Evolutionary conservation across 2,329 filamentous ascomycete species (phyloP).

Genomic region (Xylariaceae sp.): DNA sequence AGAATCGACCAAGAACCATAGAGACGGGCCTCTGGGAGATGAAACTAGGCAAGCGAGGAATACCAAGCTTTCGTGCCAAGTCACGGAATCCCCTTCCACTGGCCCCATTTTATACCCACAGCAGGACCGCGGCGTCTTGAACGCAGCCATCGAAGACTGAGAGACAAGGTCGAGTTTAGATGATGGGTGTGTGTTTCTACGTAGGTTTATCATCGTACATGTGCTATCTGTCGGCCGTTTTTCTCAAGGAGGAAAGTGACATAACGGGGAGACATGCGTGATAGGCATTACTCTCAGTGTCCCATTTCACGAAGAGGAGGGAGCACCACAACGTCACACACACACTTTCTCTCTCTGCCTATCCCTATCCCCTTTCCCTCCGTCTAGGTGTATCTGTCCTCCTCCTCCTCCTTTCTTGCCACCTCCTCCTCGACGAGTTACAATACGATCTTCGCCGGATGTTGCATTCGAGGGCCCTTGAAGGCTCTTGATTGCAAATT

Average conservation of each 20-base stretch:
- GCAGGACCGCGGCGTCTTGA: too few relatives aligned
- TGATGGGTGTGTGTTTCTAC: too few relatives aligned
- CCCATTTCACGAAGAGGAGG: background rate
- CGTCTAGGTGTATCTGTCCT: background rate
- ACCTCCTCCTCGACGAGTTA: background rate
- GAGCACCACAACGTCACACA: background rate
- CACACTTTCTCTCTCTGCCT: background rate
- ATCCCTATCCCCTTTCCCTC: background rate
- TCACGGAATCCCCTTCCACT: too few relatives aligned
- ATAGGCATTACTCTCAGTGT: background rate
- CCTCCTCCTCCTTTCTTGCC: background rate
- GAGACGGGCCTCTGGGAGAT: too few relatives aligned
- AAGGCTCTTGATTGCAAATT: background rate
- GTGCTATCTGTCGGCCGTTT: background rate
- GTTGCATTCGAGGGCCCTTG: background rate
- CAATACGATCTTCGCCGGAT: background rate
- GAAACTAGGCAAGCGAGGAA: too few relatives aligned
- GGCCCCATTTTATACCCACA: too few relatives aligned
- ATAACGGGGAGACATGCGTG: background rate
- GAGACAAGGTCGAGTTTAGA: too few relatives aligned
- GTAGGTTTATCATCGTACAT: background rate
- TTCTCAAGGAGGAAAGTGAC: background rate
- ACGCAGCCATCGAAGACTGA: too few relatives aligned
- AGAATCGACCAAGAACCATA: too few relatives aligned
- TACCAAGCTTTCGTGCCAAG: too few relatives aligned